A percentile compares a stretch with the other conserved stretches of the same genome.
These are phyloP conservation scores for Phytopythium chamaehyphon DNA, from an alignment of 352 stramenopile genomes.

Conservation along the genomic window DNA sequence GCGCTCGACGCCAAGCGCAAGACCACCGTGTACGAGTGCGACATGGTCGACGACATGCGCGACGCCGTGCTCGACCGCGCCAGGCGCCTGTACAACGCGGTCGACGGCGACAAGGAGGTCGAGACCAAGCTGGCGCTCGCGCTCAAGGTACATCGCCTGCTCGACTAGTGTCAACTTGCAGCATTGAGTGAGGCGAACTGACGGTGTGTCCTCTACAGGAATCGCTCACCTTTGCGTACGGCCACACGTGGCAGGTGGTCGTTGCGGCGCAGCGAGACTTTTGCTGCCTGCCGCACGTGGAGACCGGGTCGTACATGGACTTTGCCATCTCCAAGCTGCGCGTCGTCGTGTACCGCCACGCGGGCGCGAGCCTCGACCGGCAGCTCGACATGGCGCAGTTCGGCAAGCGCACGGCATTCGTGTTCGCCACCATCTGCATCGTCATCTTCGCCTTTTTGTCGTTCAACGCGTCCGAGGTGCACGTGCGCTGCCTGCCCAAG, in stretches of 20 bases:
- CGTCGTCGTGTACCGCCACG: slow-evolving; percentile 70
- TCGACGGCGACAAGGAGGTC: slow-evolving; percentile 25
- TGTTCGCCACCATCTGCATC: slow-evolving; percentile 57
- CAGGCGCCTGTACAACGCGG: slow-evolving; percentile 38
- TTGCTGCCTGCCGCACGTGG: slow-evolving; percentile 48
- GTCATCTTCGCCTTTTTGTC: slow-evolving; percentile 58
- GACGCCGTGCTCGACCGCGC: slow-evolving; percentile 27
- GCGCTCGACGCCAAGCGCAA: slow-evolving; percentile 29
- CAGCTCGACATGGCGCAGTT: slow-evolving; percentile 57
- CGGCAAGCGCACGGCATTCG: slow-evolving; percentile 48
- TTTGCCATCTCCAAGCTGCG: slow-evolving; percentile 49
- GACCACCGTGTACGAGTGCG: slow-evolving; percentile 39
- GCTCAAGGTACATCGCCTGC: slow-evolving; percentile 57
- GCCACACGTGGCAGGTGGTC: slow-evolving; percentile 69
- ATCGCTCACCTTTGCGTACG: slow-evolving; percentile 54
- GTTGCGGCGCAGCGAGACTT: slow-evolving; percentile 51
- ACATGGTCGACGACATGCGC: slow-evolving; percentile 54
- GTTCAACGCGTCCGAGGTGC: slow-evolving; percentile 39
- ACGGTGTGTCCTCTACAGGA: slow-evolving; percentile 19
- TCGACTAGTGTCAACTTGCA: not conserved
- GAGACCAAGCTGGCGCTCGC: slow-evolving; percentile 50
- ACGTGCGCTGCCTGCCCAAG: slow-evolving; percentile 28
- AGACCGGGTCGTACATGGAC: slow-evolving; percentile 39
- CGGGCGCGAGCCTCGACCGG: slow-evolving; percentile 42
- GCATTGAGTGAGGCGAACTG: slow-evolving; percentile 5